Conservation (phyloP, 352 stramenopile genomes). For the Elongisporangium undulatum region DNA sequence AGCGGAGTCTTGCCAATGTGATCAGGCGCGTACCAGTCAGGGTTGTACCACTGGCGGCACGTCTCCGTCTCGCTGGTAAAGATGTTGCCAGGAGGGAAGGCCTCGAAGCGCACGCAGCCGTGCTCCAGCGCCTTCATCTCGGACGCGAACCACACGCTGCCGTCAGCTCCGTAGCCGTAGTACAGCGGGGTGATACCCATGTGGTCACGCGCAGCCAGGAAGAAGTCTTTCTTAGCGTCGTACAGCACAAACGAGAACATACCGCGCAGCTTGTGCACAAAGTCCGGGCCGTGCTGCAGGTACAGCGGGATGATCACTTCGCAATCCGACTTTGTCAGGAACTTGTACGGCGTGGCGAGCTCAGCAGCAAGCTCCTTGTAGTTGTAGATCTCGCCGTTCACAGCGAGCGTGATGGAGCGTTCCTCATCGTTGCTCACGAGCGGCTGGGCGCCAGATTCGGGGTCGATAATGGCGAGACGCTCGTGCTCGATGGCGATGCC, state of each 20-base stretch:
- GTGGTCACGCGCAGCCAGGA: conserved; percentile 95
- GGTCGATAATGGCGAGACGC: conserved; percentile 98
- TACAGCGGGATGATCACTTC: conserved; percentile 98
- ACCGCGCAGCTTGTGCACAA: conserved; percentile 91
- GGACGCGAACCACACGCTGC: conserved; percentile 94
- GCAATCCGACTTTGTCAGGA: conserved; percentile 96
- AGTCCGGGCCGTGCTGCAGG: conserved; percentile 84
- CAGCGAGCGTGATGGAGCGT: conserved; percentile 90
- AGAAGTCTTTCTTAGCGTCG: conserved; percentile 91
- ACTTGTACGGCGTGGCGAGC: conserved; percentile 89
- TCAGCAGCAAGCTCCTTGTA: conserved; percentile 93
- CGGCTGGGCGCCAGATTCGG: conserved; percentile 93
- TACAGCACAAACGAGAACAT: conserved; percentile 99
- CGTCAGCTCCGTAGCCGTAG: conserved; percentile 97
- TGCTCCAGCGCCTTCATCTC: conserved; percentile 97
- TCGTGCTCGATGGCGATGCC: conserved; percentile 95
- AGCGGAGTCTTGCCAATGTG: conserved; percentile 60
- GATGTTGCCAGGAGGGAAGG: conserved; percentile 90
- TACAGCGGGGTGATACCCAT: conserved; percentile 99
- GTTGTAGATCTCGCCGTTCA: conserved; percentile 99
- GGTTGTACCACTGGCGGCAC: conserved; percentile 95
- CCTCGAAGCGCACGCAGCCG: conserved; percentile 77
- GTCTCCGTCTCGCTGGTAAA: conserved; percentile 85
- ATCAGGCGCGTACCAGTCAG: conserved; percentile 86
- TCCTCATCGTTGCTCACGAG: conserved; percentile 83